phyloP scores from a whole-genome alignment of 1,284 basidiomycete species.

The Rhodotorula sp. region DNA sequence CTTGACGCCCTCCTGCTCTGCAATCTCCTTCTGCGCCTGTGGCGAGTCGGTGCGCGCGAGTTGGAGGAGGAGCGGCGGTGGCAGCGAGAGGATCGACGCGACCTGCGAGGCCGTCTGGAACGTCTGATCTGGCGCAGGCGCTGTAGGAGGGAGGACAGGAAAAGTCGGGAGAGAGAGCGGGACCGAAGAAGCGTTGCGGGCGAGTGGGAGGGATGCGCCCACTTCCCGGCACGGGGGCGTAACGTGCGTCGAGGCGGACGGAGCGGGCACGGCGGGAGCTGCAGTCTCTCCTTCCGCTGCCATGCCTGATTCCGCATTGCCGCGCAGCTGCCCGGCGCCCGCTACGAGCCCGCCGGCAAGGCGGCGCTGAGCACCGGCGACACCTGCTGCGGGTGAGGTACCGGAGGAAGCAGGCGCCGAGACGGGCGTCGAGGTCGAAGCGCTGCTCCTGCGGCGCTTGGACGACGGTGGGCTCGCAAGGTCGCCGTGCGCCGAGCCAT shows the following conservation, averaged over 20 bases:
- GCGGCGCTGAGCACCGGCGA: too few relatives aligned
- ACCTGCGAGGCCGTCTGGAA: conserved; percentile 41
- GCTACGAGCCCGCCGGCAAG: too few relatives aligned
- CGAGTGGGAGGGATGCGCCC: neutral
- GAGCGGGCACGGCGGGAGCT: too few relatives aligned
- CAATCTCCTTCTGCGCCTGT: conserved; percentile 31
- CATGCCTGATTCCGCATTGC: too few relatives aligned
- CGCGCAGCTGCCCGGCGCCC: too few relatives aligned
- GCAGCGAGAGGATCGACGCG: conserved; percentile 41
- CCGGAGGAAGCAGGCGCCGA: neutral
- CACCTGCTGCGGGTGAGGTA: neutral
- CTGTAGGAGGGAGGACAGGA: conserved; percentile 37
- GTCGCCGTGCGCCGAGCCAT: neutral
- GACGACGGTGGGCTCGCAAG: neutral
- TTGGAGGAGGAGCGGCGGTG: conserved; percentile 35
- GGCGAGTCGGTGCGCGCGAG: conserved; percentile 37
- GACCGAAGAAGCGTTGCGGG: neutral
- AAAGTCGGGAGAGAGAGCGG: conserved; percentile 25
- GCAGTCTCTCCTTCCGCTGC: too few relatives aligned
- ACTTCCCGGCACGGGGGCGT: too few relatives aligned
- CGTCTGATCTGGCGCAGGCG: conserved; percentile 28
- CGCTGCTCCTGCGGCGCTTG: conserved; percentile 2
- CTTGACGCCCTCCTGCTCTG: conserved; percentile 10
- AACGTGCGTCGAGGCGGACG: too few relatives aligned
- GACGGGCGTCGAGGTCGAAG: neutral